Evolutionary conservation across 169 alveolate genomes (phyloP), one percentile per base, ranked within the genome.

Genomic region (Plasmodium cynomolgi): DNA sequence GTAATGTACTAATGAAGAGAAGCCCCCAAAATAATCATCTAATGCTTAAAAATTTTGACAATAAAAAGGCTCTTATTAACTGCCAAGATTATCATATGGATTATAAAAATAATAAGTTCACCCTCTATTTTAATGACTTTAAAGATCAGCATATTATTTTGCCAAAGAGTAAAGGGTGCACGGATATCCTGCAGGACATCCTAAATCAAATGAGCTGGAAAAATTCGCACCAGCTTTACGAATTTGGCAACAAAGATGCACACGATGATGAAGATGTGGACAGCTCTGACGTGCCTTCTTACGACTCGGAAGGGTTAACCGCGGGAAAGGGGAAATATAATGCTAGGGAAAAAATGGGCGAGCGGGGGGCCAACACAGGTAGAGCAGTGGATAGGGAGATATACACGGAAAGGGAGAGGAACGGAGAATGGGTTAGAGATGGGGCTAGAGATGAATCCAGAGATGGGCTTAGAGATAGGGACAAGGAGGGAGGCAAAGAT

Each of bases 61-160:
- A 77, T 41, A 50, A 86, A 9, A 54, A 75, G 15, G 37, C 54
- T 20, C 33, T 50, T 54, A 75, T 90, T 62, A 80, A 90, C 37
- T 90, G 94, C 82, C 79, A 90, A 33, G 58, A 90, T 80, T 90
- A 90, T 44, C 29, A 68, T 23, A 71, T 72, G 82, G 77, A 79
- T 72, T 71, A 72, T 91, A 91, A 91, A 72, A 83, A 91, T 91
- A 73, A 83, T 74, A 81, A 82, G 29, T 34, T 81, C 44, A 81
- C 79, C 77, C 80, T 91, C 29, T 72, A 83, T 37, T 91, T 91
- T 50, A 81, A 91, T 39, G 41, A 80, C 31, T 81, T 39, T 62
- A 80, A 80, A 80, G 94, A 80, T 79, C 94, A 90, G 82, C 95
- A 91, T 56, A 73, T 91, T 73, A 50, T 91, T 2, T 72, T 91